These are phyloP conservation scores for Tolypocladium amazonense DNA, from an alignment of 2,329 filamentous ascomycete species.

Conservation along the genomic window DNA sequence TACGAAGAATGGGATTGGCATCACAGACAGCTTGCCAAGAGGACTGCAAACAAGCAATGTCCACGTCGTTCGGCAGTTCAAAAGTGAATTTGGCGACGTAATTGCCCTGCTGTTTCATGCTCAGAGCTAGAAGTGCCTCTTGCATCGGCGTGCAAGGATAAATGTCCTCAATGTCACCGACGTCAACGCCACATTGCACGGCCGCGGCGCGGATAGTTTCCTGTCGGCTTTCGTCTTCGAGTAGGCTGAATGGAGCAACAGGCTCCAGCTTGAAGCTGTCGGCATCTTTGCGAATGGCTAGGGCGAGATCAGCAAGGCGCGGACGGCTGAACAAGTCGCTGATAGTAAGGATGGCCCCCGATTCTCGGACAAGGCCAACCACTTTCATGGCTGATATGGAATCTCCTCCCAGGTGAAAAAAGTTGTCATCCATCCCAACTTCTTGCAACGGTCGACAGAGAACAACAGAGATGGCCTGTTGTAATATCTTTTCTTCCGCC, in stretches of 20 bases:
- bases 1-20: slow-evolving; percentile 20
- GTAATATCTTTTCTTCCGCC: neutral
- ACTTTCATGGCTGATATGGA: slow-evolving; percentile 16
- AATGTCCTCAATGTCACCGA: slow-evolving; percentile 20
- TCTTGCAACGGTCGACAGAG: neutral
- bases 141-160: slow-evolving; percentile 20
- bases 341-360: neutral
- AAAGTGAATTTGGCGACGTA: slow-evolving; percentile 22
- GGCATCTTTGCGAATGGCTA: neutral
- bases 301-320: neutral
- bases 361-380: neutral
- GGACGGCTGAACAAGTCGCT: slow-evolving; percentile 1
- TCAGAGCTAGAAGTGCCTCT: slow-evolving; percentile 24
- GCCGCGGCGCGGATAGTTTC: neutral
- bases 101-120: slow-evolving; percentile 16
- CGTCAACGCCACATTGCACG: neutral
- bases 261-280: neutral
- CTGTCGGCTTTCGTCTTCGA: neutral
- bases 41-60: slow-evolving; percentile 10
- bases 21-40: slow-evolving; percentile 17
- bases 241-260: neutral
- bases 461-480: neutral
- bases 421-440: slow-evolving; percentile 3
- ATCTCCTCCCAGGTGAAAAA: slow-evolving; percentile 5
- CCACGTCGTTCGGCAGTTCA: slow-evolving; percentile 10